These are phyloP conservation scores for Aspergillus jensenii DNA, from an alignment of 2,329 filamentous ascomycete species.

Conservation along the genomic window DNA sequence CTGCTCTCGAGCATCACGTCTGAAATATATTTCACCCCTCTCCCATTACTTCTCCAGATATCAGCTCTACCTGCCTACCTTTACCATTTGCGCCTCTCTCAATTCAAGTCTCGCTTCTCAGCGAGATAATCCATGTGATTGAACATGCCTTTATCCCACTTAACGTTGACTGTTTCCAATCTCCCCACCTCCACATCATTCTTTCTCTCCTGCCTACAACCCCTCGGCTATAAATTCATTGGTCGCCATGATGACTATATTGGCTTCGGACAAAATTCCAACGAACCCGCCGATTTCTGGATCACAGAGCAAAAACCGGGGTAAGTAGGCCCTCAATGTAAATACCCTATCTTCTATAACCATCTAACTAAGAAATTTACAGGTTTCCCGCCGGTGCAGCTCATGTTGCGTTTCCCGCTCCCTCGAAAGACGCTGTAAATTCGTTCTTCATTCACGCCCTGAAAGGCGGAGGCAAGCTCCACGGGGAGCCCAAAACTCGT, in stretches of 20 bases:
- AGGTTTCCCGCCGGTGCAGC: conserved; percentile 54
- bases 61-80: not conserved
- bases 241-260: conserved; percentile 61
- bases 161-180: conserved; percentile 70
- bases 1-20: not conserved
- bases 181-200: conserved; percentile 79
- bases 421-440: conserved; percentile 63
- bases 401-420: conserved; percentile 68
- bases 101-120: conserved; percentile 14
- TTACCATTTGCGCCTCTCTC: not conserved
- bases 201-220: conserved; percentile 75
- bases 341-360: not conserved
- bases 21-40: not conserved
- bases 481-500: conserved; percentile 56
- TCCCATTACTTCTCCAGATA: not conserved
- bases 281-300: conserved; percentile 59
- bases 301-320: conserved; percentile 61
- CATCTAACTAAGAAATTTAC: conserved; percentile 21
- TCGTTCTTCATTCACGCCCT: conserved; percentile 71
- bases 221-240: conserved; percentile 73
- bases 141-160: conserved; percentile 61
- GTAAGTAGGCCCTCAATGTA: conserved; percentile 38
- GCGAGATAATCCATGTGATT: conserved; percentile 10
- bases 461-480: conserved; percentile 62
- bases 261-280: conserved; percentile 59